phyloP scores from a whole-genome alignment of 495 filamentous ascomycete species.

The Annulohypoxylon bovei region DNA sequence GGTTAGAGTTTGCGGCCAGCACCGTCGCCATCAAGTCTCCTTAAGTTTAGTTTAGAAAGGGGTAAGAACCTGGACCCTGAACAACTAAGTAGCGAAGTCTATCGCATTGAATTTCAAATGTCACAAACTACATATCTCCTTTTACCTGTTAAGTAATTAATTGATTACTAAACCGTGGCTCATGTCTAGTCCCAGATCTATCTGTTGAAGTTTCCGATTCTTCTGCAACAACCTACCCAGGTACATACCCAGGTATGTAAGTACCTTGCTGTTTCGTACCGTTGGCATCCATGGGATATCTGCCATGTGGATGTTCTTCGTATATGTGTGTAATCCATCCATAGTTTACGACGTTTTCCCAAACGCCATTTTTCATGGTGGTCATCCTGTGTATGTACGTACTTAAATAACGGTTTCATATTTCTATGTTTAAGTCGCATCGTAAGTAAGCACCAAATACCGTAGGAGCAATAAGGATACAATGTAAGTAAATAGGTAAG shows the following conservation, averaged over 20 bases:
- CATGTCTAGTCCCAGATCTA: constrained; percentile 2
- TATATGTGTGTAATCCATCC: constrained; percentile 6
- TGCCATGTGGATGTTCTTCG: background rate
- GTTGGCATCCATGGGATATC: background rate
- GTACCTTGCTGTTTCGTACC: constrained; percentile 5
- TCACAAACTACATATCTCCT: background rate
- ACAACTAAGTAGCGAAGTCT: background rate
- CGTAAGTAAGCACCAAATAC: background rate
- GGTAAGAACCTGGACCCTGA: constrained; percentile 1
- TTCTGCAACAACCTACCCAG: background rate
- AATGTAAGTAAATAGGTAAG: no score
- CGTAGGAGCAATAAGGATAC: constrained; percentile 5
- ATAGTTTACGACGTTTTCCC: background rate
- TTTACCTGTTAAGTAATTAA: constrained; percentile 7
- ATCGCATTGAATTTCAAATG: background rate
- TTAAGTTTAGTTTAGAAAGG: constrained; percentile 1
- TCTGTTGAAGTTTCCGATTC: constrained; percentile 11
- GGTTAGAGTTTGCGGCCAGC: constrained; percentile 37
- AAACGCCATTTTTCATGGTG: background rate
- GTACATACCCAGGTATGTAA: background rate
- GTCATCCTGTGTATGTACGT: background rate
- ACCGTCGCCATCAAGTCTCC: constrained; percentile 17
- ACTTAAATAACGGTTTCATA: background rate
- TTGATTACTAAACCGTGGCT: constrained; percentile 10
- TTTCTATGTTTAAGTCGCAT: background rate